Percentiles rank a stretch among this genome's conserved stretches.
Evolutionary conservation across 73 alveolate genomes (phyloP).

Genomic region (Tetrahymena elliotti): DNA sequence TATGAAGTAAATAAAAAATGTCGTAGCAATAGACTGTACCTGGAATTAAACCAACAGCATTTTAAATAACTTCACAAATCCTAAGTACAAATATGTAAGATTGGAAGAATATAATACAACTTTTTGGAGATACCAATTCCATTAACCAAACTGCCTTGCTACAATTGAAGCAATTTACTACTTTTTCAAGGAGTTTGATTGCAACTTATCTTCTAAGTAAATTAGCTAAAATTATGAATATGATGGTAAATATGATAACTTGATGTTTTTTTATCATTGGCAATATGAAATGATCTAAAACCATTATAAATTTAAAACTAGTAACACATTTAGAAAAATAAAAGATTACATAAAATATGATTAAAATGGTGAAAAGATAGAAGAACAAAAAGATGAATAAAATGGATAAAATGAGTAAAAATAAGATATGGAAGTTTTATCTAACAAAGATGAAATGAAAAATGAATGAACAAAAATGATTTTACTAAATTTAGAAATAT

Average conservation of each 20-base stretch:
- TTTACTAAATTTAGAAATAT: no score
- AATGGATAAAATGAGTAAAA: not conserved
- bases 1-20: conserved; percentile 2
- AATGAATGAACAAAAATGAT: not conserved
- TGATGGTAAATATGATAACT: not conserved
- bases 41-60: conserved; percentile 25
- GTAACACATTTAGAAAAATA: not conserved
- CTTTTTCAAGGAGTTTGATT: conserved; percentile 15
- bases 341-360: not conserved
- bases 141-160: conserved; percentile 22
- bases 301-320: not conserved
- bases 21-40: conserved; percentile 37
- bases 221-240: not conserved
- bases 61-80: not conserved
- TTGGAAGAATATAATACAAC: conserved; percentile 25
- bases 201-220: not conserved
- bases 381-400: not conserved
- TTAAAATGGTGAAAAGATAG: not conserved
- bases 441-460: not conserved
- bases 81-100: not conserved
- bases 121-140: conserved; percentile 40
- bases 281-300: not conserved
- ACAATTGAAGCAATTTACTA: conserved; percentile 32
- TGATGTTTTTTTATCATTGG: not conserved
- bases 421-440: not conserved